Evolutionary conservation across 2,329 filamentous ascomycete genomes (phyloP).

Genomic region (Botrytis pseudocinerea): DNA sequence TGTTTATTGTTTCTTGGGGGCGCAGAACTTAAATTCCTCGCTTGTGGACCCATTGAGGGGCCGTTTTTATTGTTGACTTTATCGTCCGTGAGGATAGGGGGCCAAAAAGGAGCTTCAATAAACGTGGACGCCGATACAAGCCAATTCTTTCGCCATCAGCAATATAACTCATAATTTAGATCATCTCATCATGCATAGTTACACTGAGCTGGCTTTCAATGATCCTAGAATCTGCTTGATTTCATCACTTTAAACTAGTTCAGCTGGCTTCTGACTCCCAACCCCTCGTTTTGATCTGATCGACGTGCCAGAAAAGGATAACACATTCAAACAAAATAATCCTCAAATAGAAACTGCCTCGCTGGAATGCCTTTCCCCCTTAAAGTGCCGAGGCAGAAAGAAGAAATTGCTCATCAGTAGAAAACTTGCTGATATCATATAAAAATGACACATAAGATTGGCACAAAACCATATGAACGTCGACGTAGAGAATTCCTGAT

Average conservation of each 20-base stretch:
- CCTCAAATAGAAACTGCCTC: conserved; percentile 15
- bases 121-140: conserved; percentile 1
- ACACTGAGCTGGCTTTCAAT: conserved; percentile 12
- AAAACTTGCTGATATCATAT: conserved; percentile 10
- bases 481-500: conserved; percentile 6
- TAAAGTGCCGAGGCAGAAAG: neutral
- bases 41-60: conserved; percentile 18
- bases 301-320: conserved; percentile 15
- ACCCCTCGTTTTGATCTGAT: conserved; percentile 15
- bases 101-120: conserved; percentile 7
- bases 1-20: conserved; percentile 18
- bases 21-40: conserved; percentile 19
- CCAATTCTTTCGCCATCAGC: neutral
- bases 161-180: neutral
- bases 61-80: conserved; percentile 14
- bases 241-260: conserved; percentile 4
- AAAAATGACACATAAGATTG: conserved; percentile 22
- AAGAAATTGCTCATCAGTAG: conserved; percentile 12
- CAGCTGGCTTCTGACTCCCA: conserved; percentile 16
- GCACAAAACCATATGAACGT: conserved; percentile 6
- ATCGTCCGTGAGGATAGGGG: conserved; percentile 1
- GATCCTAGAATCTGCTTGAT: conserved; percentile 5
- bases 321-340: conserved; percentile 4
- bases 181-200: conserved; percentile 17
- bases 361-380: conserved; percentile 20